Evolutionary conservation across 1,284 basidiomycete species (phyloP).

Genomic region (Boletellus deceptivus): DNA sequence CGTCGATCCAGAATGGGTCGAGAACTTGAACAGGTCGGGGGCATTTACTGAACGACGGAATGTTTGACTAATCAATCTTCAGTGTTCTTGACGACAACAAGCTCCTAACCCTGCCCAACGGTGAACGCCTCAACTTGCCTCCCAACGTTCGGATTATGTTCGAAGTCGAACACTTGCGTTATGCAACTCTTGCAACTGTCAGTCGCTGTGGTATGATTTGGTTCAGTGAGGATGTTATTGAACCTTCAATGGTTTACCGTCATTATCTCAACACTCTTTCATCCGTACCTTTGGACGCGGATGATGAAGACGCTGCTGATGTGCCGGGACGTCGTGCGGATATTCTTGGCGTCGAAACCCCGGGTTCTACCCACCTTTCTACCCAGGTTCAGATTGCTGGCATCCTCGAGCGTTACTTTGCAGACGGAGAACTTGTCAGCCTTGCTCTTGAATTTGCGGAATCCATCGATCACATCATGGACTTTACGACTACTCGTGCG

Average conservation of each 20-base stretch:
- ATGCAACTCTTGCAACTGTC: slow-evolving; percentile 97
- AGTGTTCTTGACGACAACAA: slow-evolving; percentile 99
- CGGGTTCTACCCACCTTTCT: slow-evolving; percentile 62
- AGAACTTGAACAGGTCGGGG: slow-evolving; percentile 94
- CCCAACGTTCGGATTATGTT: slow-evolving; percentile 99
- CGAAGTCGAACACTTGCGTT: slow-evolving; percentile 97
- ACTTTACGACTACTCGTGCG: slow-evolving; percentile 90
- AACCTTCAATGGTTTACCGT: slow-evolving; percentile 87
- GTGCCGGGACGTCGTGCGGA: slow-evolving; percentile 59
- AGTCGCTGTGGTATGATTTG: slow-evolving; percentile 99
- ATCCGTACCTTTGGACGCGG: slow-evolving; percentile 80
- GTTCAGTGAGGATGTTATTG: slow-evolving; percentile 97
- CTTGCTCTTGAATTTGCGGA: slow-evolving; percentile 78
- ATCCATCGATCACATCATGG: slow-evolving; percentile 96
- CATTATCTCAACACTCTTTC: slow-evolving; percentile 85
- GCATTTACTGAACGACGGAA: slow-evolving; percentile 1
- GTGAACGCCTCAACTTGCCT: slow-evolving; percentile 96
- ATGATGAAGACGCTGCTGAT: slow-evolving; percentile 82
- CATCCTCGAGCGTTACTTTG: slow-evolving; percentile 83
- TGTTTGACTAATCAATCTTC: slow-evolving; percentile 13
- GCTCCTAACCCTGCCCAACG: slow-evolving; percentile 94
- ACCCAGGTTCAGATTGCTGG: slow-evolving; percentile 81
- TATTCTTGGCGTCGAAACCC: slow-evolving; percentile 46
- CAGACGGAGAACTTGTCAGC: slow-evolving; percentile 78
- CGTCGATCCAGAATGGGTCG: slow-evolving; percentile 99